Evolutionary conservation across 441 rosid genomes (phyloP), one percentile per base, ranked within the genome.

Genomic region (Metrosideros polymorpha): DNA sequence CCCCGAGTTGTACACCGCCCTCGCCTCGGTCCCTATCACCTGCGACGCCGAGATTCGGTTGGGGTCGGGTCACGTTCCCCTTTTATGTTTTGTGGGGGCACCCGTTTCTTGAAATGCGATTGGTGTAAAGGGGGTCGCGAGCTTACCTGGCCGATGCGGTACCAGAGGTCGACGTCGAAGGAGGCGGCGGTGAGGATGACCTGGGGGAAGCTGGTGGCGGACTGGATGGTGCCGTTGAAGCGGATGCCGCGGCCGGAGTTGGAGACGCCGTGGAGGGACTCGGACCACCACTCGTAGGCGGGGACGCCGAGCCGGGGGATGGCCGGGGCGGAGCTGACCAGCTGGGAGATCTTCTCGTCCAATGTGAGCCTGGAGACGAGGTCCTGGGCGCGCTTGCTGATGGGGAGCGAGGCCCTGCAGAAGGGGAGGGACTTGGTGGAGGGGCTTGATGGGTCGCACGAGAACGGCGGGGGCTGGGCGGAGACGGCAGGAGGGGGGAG

Each of bases 261-360:
- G 47, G 86, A 85, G 53, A 85, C 86, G 25, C 89, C 89, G 39
- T 87, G 89, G 47, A 87, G 86, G 13, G 85, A 83, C 86, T 87
- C 89, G 54, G 89, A 85, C 89, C 89, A 85, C 89, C 87, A 87
- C 56, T 87, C 86, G 54, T 84, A 87, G 52, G 79, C 63, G 52
- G 89, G 89, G 61, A 87, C 49, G 32, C 86, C 89, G 53, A 87
- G 85, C 55, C 89, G 35, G 22, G 89, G 89, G 25, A 87, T 87
- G 8, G 85, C 84, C 29, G 89, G 86, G 84, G 89, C 86, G 47
- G 86, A 27, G 86, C 85, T 87, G 56, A 84, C 89, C 30, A 87
- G 89, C 83, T 87, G 89, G 42, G 83, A 87, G 82, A 87, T 84
- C 71, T 87, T 87, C 84, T 87, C 89, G 50, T 87, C 84, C 52